Evolutionary conservation across 768 basidiomycete genomes (phyloP).

Genomic region (Naganishia randhawae): DNA sequence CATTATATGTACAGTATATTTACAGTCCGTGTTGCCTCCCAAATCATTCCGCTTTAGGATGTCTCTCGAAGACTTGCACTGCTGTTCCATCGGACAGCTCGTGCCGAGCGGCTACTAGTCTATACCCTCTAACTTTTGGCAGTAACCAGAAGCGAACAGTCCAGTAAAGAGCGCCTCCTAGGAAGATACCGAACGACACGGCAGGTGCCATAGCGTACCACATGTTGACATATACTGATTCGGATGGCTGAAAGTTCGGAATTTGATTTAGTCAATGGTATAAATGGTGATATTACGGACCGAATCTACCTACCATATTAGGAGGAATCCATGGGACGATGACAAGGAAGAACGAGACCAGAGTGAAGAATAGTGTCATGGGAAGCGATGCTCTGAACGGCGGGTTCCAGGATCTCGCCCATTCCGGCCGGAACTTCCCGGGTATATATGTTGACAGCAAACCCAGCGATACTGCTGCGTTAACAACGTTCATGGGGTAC

Average conservation of each 20-base stretch:
- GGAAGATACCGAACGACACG: slow-evolving; percentile 24
- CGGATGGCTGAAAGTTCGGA: background rate
- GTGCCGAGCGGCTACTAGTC: background rate
- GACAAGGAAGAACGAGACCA: slow-evolving; percentile 29
- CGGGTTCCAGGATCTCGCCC: slow-evolving; percentile 10
- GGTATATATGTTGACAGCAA: slow-evolving; percentile 18
- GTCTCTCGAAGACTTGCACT: slow-evolving; percentile 10
- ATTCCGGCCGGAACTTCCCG: background rate
- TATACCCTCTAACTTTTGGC: slow-evolving; percentile 7
- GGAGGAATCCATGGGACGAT: slow-evolving; percentile 32
- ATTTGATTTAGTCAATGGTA: background rate
- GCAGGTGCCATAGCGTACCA: slow-evolving; percentile 27
- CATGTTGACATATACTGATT: slow-evolving; percentile 22
- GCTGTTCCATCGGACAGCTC: slow-evolving; percentile 18
- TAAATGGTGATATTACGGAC: background rate
- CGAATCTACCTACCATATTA: slow-evolving; percentile 4
- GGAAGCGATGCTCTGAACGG: slow-evolving; percentile 24
- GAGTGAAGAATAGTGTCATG: slow-evolving; percentile 24
- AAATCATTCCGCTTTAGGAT: slow-evolving; percentile 13
- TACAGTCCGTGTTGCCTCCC: background rate
- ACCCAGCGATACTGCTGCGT: slow-evolving; percentile 21
- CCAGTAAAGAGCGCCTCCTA: slow-evolving; percentile 18
- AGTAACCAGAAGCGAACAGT: slow-evolving; percentile 10
- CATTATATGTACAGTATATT: background rate
- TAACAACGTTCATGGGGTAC: slow-evolving; percentile 25